Evolutionary conservation across 805 yeast genomes (phyloP), one percentile per base, ranked within the genome.

Genomic region (Yarrowia sp.): DNA sequence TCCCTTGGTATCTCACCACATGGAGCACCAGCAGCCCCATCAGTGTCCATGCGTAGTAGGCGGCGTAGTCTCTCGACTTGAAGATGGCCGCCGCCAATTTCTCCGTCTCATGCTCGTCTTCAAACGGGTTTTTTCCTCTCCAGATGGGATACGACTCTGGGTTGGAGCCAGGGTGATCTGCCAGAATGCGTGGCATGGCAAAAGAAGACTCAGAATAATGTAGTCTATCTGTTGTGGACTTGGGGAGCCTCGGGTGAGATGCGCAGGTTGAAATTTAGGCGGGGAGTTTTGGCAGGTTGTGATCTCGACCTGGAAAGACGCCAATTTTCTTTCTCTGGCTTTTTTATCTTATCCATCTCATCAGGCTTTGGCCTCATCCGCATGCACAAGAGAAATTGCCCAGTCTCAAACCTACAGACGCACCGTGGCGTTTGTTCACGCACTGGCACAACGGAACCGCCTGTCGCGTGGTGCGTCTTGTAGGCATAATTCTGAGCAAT

Each of bases 121-220:
- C 64, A 58, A 58, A 58, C 33, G 64, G 64, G n/a, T 58, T 58
- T 6, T 30, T 6, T 8, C 39, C 64, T 33, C 64, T 42, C 64
- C 64, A 58, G 17, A 58, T 33, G 17, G 64, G 64, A 14, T 58
- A 19, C 17, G 40, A 5, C 40, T 43, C 14, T n/a, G 15, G 47
- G 44, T n/a, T n/a, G 9, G 61, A 39, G 3, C 36, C 61, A 6
- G 61, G 34, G 17, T 47, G 52, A 2, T 17, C 13, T 10, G 44
- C 64, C 64, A 58, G 64, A 58, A 58, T 58, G 38, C 64, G 49
- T 43, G 64, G 50, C 64, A 58, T 58, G 50, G 33, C 17, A 17
- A 40, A 49, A 49, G 12, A 30, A 47, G 52, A 24, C 30, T 24
- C 30, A 24, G 30, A 24, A 24, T 24, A 24, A 24, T 4, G 30